phyloP scores from a whole-genome alignment of 495 filamentous ascomycete genomes.

The Penicillium cosmopolitanum region DNA sequence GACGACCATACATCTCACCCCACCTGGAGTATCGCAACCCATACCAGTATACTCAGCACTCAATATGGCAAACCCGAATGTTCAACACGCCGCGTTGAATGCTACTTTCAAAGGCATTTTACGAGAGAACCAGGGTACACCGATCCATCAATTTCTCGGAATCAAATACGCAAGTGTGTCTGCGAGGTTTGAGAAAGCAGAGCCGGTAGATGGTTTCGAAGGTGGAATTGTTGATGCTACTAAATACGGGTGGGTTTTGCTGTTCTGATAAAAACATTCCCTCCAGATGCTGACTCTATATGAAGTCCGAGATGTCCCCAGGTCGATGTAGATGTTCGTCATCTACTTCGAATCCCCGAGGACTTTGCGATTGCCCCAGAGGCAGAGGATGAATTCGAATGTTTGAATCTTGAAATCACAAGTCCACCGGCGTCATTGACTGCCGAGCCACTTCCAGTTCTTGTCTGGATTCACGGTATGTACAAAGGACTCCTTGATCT shows the following conservation, averaged over 20 bases:
- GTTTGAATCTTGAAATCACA: conserved; percentile 48
- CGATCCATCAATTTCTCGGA: conserved; percentile 39
- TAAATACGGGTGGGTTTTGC: conserved; percentile 36
- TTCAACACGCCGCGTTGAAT: conserved; percentile 32
- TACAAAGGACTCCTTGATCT: neutral
- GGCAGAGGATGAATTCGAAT: conserved; percentile 48
- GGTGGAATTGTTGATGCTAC: conserved; percentile 38
- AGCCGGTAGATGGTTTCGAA: conserved; percentile 29
- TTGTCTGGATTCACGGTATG: conserved; percentile 51
- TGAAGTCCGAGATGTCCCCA: conserved; percentile 45
- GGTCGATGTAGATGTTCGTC: conserved; percentile 39
- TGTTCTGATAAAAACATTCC: neutral
- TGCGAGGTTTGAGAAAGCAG: conserved; percentile 38
- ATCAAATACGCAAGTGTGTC: conserved; percentile 44
- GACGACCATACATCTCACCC: neutral
- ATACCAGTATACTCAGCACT: conserved; percentile 4
- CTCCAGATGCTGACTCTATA: neutral
- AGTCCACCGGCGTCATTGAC: conserved; percentile 27
- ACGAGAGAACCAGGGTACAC: conserved; percentile 13
- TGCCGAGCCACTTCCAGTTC: conserved; percentile 34
- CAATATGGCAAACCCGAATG: conserved; percentile 31
- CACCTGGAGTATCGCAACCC: neutral
- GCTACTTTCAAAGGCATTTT: conserved; percentile 39
- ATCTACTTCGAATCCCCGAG: conserved; percentile 43
- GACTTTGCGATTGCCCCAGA: conserved; percentile 37